Base-by-base conservation (phyloP, 768 basidiomycete species). In the Phlegmacium glaucopus region DNA sequence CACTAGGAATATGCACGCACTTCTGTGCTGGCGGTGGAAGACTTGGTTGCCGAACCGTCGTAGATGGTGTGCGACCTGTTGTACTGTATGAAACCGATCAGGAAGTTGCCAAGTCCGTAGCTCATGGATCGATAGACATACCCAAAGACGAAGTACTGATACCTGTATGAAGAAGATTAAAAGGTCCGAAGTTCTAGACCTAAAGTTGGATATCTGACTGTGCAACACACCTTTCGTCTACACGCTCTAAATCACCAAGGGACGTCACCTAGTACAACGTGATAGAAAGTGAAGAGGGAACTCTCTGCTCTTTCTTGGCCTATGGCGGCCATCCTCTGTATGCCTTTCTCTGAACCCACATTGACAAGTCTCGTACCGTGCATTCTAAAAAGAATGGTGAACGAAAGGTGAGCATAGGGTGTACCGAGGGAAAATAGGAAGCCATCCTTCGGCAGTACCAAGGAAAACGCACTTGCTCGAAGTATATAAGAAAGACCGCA, bases 11-110 rank as follows among this genome's bases (percentile, higher is more conserved):
- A 16, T n/a, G n/a, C n/a, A 70, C 87, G 61, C 57, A 94, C 92
- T 87, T 80, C 97, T 93, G 79, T 99, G 91, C 76, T 99, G 95
- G 72, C 84, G 88, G 83, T 98, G 95, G 80, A 97, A 95, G 29
- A 92, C 82, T 50, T 95, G 85, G 72, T 86, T 81, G 56, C 94
- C 93, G 74, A 96, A 99, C 60, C 96, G 90, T 67, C 94, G 83
- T 96, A 99, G 62, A 97, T 85, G 48, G 92, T 94, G 80, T 95
- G 93, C 55, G 90, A 84, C 78, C 95, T 96, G 58, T 90, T 89
- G 82, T 94, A 94, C 68, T 91, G 80, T 79, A 94, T 94, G 90
- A 92, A 91, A 68, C 54, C 53, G 34, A 12, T 47, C 29, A 35
- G 12, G 29, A 45, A 47, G n/a, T 44, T 44, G 22, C 25, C 47